A percentile compares a stretch with the other conserved stretches of the same genome.
These are phyloP conservation scores for Brettanomyces naardenensis DNA, from an alignment of 805 yeast genomes.

Conservation along the genomic window DNA sequence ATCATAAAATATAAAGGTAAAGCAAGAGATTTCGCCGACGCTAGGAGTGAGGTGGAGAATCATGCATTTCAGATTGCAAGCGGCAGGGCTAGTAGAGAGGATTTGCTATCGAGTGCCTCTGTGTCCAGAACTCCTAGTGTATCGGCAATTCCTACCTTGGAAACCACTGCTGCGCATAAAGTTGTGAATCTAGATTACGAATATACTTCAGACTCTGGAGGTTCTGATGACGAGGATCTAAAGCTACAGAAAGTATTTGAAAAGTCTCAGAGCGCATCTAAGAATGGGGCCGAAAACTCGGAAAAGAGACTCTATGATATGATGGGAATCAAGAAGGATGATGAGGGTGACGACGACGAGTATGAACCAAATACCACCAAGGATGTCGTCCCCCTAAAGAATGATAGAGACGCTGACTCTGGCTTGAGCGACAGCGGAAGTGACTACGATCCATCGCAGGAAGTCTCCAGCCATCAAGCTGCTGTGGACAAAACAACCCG, in stretches of 20 bases:
- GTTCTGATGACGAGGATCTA: slow-evolving; percentile 7
- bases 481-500: slow-evolving; percentile 12
- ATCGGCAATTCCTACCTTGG: not conserved
- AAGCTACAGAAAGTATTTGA: slow-evolving; percentile 16
- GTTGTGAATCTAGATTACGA: not conserved
- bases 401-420: too few relatives aligned
- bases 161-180: not conserved
- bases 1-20: slow-evolving; percentile 70
- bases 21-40: slow-evolving; percentile 71
- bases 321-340: slow-evolving; percentile 17
- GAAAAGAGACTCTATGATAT: slow-evolving; percentile 15
- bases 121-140: not conserved
- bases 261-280: slow-evolving; percentile 4
- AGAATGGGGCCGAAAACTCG: slow-evolving; percentile 3
- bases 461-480: not conserved
- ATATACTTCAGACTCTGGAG: slow-evolving; percentile 3
- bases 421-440: slow-evolving; percentile 76
- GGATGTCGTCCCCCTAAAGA: not conserved
- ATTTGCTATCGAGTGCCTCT: slow-evolving; percentile 7
- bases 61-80: slow-evolving; percentile 38
- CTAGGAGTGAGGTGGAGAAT: slow-evolving; percentile 53
- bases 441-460: slow-evolving; percentile 46
- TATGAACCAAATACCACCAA: slow-evolving; percentile 3
- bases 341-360: slow-evolving; percentile 9
- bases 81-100: slow-evolving; percentile 10